Conservation (phyloP, 768 basidiomycete genomes). For the Termitomyces sp. region DNA sequence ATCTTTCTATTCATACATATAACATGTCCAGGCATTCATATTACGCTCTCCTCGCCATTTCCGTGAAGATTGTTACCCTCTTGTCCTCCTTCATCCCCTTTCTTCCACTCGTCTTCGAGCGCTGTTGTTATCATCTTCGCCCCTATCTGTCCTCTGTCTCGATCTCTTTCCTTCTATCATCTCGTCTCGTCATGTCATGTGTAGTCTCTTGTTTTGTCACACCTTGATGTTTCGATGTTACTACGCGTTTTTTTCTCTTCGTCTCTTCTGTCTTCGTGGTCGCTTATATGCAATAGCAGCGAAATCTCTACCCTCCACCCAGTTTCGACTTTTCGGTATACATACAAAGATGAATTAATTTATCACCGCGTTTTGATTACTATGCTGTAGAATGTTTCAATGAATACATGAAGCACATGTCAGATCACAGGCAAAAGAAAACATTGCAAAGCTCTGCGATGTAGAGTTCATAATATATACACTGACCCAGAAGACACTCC, state of each 20-base stretch:
- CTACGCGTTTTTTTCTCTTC: background rate
- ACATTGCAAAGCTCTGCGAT: too few relatives aligned
- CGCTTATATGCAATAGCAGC: background rate
- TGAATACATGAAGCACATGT: background rate
- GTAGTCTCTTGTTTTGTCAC: constrained; percentile 12
- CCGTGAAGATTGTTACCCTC: background rate
- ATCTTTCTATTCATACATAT: constrained; percentile 3
- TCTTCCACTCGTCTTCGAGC: constrained; percentile 1
- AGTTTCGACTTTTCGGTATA: background rate
- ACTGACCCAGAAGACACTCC: too few relatives aligned
- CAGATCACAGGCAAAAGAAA: too few relatives aligned
- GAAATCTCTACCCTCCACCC: background rate
- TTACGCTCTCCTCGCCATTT: constrained; percentile 8
- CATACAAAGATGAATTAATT: background rate
- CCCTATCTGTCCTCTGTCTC: constrained; percentile 9
- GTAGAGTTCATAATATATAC: too few relatives aligned
- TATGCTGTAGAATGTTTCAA: background rate
- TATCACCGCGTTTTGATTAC: background rate
- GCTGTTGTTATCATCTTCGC: constrained; percentile 12
- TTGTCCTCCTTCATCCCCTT: background rate
- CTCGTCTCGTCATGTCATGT: constrained; percentile 10
- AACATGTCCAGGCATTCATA: constrained; percentile 5
- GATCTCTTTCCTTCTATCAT: constrained; percentile 7
- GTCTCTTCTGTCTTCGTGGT: background rate
- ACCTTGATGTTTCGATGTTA: constrained; percentile 9